These are phyloP conservation scores for Xerocomellus intermedius DNA, from an alignment of 768 basidiomycete species.

Conservation along the genomic window DNA sequence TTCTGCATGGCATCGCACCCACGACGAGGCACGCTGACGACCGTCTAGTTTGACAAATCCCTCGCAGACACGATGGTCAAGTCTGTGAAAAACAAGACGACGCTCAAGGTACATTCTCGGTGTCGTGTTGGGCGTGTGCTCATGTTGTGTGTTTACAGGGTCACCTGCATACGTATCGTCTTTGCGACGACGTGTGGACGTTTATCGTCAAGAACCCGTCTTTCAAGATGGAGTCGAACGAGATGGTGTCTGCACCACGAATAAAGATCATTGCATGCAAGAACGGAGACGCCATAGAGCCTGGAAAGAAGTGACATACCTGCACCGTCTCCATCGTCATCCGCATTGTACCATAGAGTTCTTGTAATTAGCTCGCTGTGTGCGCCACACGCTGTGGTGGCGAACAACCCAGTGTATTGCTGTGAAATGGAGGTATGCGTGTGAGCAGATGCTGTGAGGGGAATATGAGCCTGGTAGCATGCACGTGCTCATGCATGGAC, in stretches of 20 bases:
- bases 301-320: constrained; percentile 65
- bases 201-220: constrained; percentile 91
- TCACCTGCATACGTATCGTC: constrained; percentile 86
- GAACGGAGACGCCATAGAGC: constrained; percentile 85
- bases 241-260: constrained; percentile 66
- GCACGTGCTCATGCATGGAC: constrained; percentile 25
- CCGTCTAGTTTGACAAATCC: constrained; percentile 87
- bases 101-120: constrained; percentile 66
- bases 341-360: constrained; percentile 25
- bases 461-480: background rate
- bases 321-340: background rate
- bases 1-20: constrained; percentile 34
- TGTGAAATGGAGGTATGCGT: background rate
- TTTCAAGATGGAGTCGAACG: constrained; percentile 95
- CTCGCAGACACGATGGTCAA: constrained; percentile 90
- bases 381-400: background rate
- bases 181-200: constrained; percentile 98
- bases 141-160: constrained; percentile 48
- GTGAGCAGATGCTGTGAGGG: constrained; percentile 5
- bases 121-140: background rate
- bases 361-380: constrained; percentile 22
- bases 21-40: constrained; percentile 12
- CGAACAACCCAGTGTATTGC: constrained; percentile 3
- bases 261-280: constrained; percentile 99
- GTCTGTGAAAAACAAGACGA: constrained; percentile 93